Evolutionary conservation across 305 asterid species (phyloP).

Genomic region (Solanum hybrid): DNA sequence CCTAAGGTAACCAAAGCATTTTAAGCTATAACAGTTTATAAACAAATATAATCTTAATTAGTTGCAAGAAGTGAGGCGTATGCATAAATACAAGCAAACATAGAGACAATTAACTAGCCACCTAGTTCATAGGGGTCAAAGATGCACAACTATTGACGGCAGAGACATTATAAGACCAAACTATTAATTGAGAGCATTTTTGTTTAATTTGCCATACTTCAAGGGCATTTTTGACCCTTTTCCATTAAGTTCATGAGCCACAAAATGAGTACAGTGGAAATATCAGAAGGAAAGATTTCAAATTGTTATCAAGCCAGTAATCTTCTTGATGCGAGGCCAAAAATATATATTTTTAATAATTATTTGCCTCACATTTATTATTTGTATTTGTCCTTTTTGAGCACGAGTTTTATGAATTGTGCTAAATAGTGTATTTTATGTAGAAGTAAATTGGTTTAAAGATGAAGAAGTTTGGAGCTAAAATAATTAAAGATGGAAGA

Average conservation of each 20-base stretch:
- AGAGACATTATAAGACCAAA: not conserved
- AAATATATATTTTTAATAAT: no score
- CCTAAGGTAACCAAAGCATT: slow-evolving; percentile 27
- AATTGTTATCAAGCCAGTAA: not conserved
- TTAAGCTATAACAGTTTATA: not conserved
- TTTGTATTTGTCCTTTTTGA: not conserved
- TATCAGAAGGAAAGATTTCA: not conserved
- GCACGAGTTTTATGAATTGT: not conserved
- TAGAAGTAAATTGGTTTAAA: not conserved
- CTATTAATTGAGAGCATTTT: not conserved
- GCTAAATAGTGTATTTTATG: not conserved
- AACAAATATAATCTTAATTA: slow-evolving; percentile 8
- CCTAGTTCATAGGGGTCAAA: not conserved
- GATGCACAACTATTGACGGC: not conserved
- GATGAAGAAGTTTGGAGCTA: not conserved
- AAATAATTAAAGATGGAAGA: not conserved
- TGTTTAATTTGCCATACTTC: not conserved
- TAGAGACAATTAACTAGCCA: not conserved
- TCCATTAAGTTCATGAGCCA: not conserved
- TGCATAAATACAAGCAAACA: not conserved
- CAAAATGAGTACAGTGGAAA: not conserved
- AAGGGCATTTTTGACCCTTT: not conserved
- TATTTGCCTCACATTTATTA: not conserved
- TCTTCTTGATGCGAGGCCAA: not conserved
- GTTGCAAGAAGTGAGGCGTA: slow-evolving; percentile 7